A percentile compares a stretch with the other conserved stretches of the same genome.
Evolutionary conservation across 768 basidiomycete species (phyloP).

Genomic region (Piloderma croceum): DNA sequence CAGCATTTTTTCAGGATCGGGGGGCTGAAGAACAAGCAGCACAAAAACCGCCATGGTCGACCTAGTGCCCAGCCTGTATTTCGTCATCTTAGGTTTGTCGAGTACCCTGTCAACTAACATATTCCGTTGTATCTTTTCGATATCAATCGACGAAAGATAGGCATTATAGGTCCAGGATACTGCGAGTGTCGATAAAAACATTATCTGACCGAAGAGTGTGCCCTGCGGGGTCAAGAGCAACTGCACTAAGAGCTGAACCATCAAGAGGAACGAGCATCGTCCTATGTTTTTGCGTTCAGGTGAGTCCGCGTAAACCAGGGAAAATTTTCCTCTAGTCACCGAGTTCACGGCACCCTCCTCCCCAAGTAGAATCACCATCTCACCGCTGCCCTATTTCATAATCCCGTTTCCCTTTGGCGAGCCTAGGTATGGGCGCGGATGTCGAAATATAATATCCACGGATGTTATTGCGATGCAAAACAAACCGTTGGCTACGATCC

Average conservation of each 20-base stretch:
- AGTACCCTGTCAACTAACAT: conserved; percentile 20
- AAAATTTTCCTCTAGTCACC: conserved; percentile 23
- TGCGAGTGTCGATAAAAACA: conserved; percentile 25
- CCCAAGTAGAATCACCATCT: conserved; percentile 22
- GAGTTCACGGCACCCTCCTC: conserved; percentile 18
- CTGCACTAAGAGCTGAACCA: conserved; percentile 28
- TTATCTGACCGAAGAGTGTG: conserved; percentile 26
- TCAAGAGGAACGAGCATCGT: conserved; percentile 22
- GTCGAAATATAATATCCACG: conserved; percentile 17
- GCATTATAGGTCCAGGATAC: conserved; percentile 28
- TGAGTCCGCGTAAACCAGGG: conserved; percentile 12
- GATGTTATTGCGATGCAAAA: conserved; percentile 26
- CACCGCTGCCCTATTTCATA: conserved; percentile 14
- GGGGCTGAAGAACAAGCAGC: conserved; percentile 17
- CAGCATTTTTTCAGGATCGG: conserved; percentile 15
- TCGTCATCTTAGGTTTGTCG: conserved; percentile 16
- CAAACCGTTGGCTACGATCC: conserved; percentile 28
- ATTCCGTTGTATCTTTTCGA: conserved; percentile 15
- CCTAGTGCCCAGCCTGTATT: conserved; percentile 21
- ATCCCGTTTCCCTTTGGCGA: conserved; percentile 25
- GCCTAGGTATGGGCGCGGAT: conserved; percentile 12
- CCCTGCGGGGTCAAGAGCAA: conserved; percentile 29
- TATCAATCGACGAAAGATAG: conserved; percentile 28
- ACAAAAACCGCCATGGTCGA: conserved; percentile 21
- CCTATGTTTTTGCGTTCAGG: conserved; percentile 19